These are phyloP conservation scores for Fusarium nematophilum DNA, from an alignment of 2,329 filamentous ascomycete genomes.

Conservation along the genomic window DNA sequence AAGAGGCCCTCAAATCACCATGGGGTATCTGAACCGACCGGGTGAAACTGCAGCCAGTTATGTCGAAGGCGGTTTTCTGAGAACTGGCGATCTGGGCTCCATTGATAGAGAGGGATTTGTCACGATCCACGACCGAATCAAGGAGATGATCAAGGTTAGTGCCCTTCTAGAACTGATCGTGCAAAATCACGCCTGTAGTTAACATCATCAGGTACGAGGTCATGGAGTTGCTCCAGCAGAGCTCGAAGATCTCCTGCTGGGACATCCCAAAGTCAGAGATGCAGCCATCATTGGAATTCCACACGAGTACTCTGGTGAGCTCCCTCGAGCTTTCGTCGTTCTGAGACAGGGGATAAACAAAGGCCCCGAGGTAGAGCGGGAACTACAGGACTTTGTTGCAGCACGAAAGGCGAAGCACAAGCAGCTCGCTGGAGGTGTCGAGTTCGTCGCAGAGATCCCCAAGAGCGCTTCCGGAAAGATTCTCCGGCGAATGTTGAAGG, in stretches of 20 bases:
- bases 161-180: too few species aligned
- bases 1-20: not conserved
- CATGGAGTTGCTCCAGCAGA: not conserved
- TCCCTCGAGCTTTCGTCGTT: not conserved
- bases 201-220: too few species aligned
- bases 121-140: not conserved
- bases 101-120: not conserved
- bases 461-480: too few species aligned
- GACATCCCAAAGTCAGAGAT: not conserved
- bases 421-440: too few species aligned
- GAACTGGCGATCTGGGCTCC: not conserved
- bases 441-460: too few species aligned
- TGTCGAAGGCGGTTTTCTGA: not conserved
- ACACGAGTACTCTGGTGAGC: not conserved
- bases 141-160: conserved; percentile 1
- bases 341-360: not conserved
- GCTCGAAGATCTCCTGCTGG: not conserved
- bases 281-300: not conserved
- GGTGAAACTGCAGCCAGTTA: not conserved
- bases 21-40: not conserved
- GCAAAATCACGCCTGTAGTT: too few species aligned
- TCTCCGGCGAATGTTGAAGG: too few species aligned
- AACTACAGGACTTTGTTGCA: too few species aligned
- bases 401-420: too few species aligned
- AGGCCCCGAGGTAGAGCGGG: not conserved